These are phyloP conservation scores for Helotiales sp. DNA, from an alignment of 2,329 filamentous ascomycete species.

Conservation along the genomic window DNA sequence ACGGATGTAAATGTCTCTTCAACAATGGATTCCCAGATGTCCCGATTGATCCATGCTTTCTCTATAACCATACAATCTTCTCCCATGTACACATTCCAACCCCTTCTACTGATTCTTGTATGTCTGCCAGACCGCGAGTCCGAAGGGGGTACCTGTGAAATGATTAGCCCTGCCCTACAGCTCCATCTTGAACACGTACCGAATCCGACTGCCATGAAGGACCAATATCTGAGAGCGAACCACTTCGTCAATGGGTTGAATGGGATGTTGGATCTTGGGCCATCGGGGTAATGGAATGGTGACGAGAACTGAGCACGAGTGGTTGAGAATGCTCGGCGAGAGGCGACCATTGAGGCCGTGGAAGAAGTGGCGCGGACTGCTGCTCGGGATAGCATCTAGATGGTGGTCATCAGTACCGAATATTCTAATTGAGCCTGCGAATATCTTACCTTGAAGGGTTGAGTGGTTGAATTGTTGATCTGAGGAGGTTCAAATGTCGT, in stretches of 20 bases:
- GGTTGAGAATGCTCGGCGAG: constrained; percentile 92
- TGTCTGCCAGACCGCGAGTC: constrained; percentile 56
- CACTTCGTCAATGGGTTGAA: constrained; percentile 93
- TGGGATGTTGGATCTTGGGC: constrained; percentile 90
- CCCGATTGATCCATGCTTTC: constrained; percentile 17
- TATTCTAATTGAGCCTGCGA: constrained; percentile 48
- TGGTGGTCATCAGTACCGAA: constrained; percentile 29
- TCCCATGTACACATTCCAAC: constrained; percentile 4
- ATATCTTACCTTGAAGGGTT: constrained; percentile 34
- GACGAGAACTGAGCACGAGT: constrained; percentile 84
- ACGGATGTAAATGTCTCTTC: constrained; percentile 10
- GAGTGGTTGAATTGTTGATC: constrained; percentile 17
- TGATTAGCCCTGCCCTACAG: constrained; percentile 31
- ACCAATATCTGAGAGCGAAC: constrained; percentile 85
- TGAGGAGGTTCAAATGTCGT: constrained; percentile 1
- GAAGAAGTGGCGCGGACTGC: constrained; percentile 60
- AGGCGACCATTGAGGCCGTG: constrained; percentile 66
- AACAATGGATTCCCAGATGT: constrained; percentile 21
- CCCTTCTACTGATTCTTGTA: constrained; percentile 45
- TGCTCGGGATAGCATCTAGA: constrained; percentile 82
- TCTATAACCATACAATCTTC: constrained; percentile 28
- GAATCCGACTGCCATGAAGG: constrained; percentile 61
- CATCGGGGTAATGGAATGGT: constrained; percentile 98
- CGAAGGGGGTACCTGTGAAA: constrained; percentile 58
- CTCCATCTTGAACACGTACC: constrained; percentile 51